Conservation (phyloP, 345 rosid genomes). For the Dipteronia sinensis region DNA sequence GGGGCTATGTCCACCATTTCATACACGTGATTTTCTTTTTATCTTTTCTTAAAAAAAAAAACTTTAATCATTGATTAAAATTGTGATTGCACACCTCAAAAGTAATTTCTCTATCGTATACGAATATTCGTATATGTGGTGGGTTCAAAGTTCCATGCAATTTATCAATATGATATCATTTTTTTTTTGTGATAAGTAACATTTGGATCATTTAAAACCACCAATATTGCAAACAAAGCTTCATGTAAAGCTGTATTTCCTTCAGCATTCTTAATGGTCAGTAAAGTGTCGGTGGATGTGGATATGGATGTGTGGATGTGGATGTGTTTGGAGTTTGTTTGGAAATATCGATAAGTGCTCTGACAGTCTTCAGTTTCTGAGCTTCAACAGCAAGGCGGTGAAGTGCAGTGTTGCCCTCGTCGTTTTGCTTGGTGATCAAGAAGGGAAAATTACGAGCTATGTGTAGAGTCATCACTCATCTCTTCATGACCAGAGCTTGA, state of each 20-base stretch:
- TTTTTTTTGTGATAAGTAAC: neutral
- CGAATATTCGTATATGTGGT: no score
- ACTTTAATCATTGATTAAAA: no score
- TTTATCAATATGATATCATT: no score
- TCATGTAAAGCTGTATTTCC: conserved; percentile 37
- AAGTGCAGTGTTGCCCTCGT: conserved; percentile 29
- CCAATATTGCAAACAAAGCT: neutral
- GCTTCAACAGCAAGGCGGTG: conserved; percentile 32
- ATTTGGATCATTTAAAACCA: neutral
- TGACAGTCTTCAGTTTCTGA: conserved; percentile 17
- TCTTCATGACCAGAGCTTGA: neutral
- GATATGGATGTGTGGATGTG: no score
- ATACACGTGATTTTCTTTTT: no score
- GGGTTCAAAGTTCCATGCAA: no score
- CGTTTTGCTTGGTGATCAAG: neutral
- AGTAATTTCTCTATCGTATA: no score
- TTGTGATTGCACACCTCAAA: no score
- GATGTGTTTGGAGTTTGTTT: neutral
- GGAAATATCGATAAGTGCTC: neutral
- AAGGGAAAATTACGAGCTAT: neutral
- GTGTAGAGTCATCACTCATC: neutral
- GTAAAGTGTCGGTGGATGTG: neutral
- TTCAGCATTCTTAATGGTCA: conserved; percentile 20
- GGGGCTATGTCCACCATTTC: no score
- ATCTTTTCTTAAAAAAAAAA: no score